A percentile compares a stretch with the other conserved stretches of the same genome.
Evolutionary conservation across 495 filamentous ascomycete species (phyloP).

Genomic region (Lineolata rhizophorae): DNA sequence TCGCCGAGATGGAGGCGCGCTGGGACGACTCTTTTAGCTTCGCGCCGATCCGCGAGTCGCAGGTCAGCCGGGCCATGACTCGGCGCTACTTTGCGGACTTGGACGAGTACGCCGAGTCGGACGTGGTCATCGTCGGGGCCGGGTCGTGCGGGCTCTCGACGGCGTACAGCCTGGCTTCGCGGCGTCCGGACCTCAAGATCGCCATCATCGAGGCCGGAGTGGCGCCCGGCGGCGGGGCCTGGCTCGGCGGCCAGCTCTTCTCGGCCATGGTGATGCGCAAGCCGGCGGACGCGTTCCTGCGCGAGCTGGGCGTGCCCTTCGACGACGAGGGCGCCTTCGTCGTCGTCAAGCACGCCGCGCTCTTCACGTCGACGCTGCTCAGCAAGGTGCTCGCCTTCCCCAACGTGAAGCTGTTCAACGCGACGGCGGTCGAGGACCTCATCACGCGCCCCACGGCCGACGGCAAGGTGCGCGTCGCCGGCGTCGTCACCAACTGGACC

Average conservation of each 20-base stretch:
- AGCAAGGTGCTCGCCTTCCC: slow-evolving; percentile 59
- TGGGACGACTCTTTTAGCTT: slow-evolving; percentile 71
- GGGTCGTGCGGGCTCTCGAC: slow-evolving; percentile 70
- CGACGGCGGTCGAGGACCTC: slow-evolving; percentile 73
- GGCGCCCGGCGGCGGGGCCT: slow-evolving; percentile 71
- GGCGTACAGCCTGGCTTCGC: slow-evolving; percentile 64
- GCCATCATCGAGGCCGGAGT: slow-evolving; percentile 77
- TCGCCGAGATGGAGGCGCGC: slow-evolving; percentile 39
- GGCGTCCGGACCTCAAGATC: slow-evolving; percentile 76
- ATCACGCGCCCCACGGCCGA: slow-evolving; percentile 42
- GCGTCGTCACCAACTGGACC: slow-evolving; percentile 89
- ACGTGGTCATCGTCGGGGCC: slow-evolving; percentile 79
- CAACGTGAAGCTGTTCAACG: slow-evolving; percentile 92
- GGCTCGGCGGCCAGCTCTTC: slow-evolving; percentile 85
- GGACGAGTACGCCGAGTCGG: slow-evolving; percentile 72
- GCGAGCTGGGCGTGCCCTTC: slow-evolving; percentile 60
- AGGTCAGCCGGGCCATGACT: slow-evolving; percentile 82
- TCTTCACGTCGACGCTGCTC: slow-evolving; percentile 73
- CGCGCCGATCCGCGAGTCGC: slow-evolving; percentile 66
- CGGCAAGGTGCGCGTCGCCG: slow-evolving; percentile 45
- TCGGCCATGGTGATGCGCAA: slow-evolving; percentile 86
- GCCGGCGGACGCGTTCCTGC: slow-evolving; percentile 65
- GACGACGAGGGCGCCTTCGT: slow-evolving; percentile 74
- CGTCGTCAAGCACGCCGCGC: slow-evolving; percentile 79
- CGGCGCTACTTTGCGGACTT: slow-evolving; percentile 78